Evolutionary conservation across 1,284 basidiomycete species (phyloP).

Genomic region (Schizophyllum commune): DNA sequence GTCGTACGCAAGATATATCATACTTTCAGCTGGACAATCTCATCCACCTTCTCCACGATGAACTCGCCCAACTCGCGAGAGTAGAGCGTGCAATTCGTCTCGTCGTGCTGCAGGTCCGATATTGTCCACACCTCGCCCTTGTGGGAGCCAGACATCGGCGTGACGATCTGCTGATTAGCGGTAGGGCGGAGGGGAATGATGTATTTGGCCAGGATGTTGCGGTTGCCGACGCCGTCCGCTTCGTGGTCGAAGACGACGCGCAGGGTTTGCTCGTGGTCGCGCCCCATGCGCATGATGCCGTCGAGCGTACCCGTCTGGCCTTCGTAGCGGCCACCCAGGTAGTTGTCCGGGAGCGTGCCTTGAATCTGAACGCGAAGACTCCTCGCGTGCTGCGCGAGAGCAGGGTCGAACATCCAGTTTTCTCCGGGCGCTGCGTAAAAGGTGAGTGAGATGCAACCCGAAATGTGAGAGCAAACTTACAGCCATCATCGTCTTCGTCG

Average conservation of each 20-base stretch:
- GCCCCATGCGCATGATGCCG: slow-evolving; percentile 24
- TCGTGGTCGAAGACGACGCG: slow-evolving; percentile 25
- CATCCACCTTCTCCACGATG: not conserved
- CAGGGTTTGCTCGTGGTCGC: slow-evolving; percentile 31
- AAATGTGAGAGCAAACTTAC: slow-evolving; percentile 4
- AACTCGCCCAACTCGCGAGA: not conserved
- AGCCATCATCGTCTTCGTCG: slow-evolving; percentile 9
- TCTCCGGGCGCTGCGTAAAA: slow-evolving; percentile 21
- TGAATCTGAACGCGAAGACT: slow-evolving; percentile 45
- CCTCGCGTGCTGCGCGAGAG: slow-evolving; percentile 24
- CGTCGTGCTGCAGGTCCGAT: not conserved
- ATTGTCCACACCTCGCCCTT: not conserved
- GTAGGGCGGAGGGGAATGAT: slow-evolving; percentile 21
- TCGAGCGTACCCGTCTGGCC: slow-evolving; percentile 33
- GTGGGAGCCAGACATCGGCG: not conserved
- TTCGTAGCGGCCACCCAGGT: slow-evolving; percentile 51
- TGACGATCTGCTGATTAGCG: not conserved
- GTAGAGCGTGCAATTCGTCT: not conserved
- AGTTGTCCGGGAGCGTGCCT: slow-evolving; percentile 37
- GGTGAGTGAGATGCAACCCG: not conserved
- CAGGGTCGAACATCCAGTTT: slow-evolving; percentile 42
- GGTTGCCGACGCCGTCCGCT: slow-evolving; percentile 19
- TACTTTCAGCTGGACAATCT: not conserved
- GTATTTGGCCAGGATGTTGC: slow-evolving; percentile 30
- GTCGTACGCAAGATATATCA: too few species aligned